Base-by-base conservation (phyloP, 495 filamentous ascomycete genomes). In the Penicillium fimorum region DNA sequence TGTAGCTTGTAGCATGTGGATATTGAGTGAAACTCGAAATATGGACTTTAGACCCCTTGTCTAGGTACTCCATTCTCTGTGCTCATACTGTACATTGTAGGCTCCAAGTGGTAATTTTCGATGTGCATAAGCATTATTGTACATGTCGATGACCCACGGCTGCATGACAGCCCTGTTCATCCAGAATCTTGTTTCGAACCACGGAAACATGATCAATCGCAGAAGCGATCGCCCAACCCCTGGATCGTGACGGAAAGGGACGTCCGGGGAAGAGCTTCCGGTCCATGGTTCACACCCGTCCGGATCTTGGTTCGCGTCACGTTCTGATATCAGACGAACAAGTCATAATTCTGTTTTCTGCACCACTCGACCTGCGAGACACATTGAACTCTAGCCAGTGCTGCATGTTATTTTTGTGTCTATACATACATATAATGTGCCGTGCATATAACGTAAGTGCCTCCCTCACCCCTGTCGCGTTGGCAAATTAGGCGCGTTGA, bases 211-310 rank as follows among this genome's bases (percentile, higher is more conserved):
- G 20, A 32, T 57, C 15, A 44, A 48, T 53, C 13, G 17, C n/a
- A 17, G 50, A 42, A 43, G 25, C 25, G 50, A 52, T 43, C 50
- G 49, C 35, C 35, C 47, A 13, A 57, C 30, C 47, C 50, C 50
- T 56, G 43, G 58, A 53, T 63, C 54, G 55, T 46, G 37, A 53
- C 50, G 59, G 60, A 58, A 59, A 35, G 53, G 58, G 56, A 20
- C 41, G 49, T 60, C 65, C 54, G 65, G 65, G 65, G 59, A 63
- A 65, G 47, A 25, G 10, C 11, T 46, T 25, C 60, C 57, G 55
- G 59, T 57, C 65, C 65, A 63, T 65, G 65, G 65, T 68, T 65
- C 62, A 58, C 57, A 59, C 48, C 65, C 59, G 62, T 45, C 50
- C 41, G 53, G 45, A 66, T 53, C 58, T 55, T 37, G 61, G 43